These are phyloP conservation scores for Phytopythium kandeliae DNA, from an alignment of 352 stramenopile species.

Conservation along the genomic window DNA sequence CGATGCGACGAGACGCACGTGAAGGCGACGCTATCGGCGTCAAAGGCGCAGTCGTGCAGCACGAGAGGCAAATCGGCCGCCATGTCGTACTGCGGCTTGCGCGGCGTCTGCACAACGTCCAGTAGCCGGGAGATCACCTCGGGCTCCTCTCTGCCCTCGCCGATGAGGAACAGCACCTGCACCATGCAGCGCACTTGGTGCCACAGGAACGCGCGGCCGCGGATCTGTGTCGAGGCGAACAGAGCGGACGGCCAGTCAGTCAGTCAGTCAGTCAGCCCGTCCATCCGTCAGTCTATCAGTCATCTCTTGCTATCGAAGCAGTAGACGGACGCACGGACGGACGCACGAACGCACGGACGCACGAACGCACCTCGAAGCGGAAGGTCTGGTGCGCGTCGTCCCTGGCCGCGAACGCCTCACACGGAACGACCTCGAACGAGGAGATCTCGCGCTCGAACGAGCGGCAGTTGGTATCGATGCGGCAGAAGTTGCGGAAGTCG, in stretches of 20 bases:
- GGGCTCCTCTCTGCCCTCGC: conserved; percentile 87
- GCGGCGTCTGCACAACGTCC: conserved; percentile 86
- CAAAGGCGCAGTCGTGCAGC: conserved; percentile 96
- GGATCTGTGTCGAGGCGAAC: no score
- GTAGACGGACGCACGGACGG: neutral
- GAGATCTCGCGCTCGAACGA: conserved; percentile 90
- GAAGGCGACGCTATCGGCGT: conserved; percentile 70
- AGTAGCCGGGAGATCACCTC: conserved; percentile 88
- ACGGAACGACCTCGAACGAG: conserved; percentile 82
- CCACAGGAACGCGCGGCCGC: conserved; percentile 97
- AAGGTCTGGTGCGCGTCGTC: conserved; percentile 61
- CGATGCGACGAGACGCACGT: conserved; percentile 17
- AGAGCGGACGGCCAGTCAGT: no score
- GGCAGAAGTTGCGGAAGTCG: conserved; percentile 99
- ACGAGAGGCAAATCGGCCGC: conserved; percentile 94
- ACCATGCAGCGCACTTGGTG: conserved; percentile 99
- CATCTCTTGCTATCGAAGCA: neutral
- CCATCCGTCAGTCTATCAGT: conserved; percentile 2
- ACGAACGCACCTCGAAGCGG: conserved; percentile 38
- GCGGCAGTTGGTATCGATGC: conserved; percentile 97
- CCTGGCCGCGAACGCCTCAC: conserved; percentile 25
- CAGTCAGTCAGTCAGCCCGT: no score
- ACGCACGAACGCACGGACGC: no score
- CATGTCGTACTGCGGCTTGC: conserved; percentile 93
- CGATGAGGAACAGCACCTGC: conserved; percentile 95